Conservation (phyloP, 164 flowering plant species). For the Dillenia turbinata region DNA sequence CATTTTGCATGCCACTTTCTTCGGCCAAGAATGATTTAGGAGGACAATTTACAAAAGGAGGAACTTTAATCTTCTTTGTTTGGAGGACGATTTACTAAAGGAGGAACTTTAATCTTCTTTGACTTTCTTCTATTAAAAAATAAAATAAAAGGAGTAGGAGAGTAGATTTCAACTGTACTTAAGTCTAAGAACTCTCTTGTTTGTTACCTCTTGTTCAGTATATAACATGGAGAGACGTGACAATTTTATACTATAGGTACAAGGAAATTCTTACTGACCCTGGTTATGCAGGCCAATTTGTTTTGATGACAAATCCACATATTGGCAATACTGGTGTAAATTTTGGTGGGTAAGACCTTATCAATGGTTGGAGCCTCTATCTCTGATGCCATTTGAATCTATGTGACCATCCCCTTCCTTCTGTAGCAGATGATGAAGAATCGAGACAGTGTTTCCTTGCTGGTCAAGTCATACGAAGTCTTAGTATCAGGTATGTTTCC, state of each 20-base stretch:
- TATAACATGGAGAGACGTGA: neutral
- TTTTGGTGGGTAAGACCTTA: conserved; percentile 45
- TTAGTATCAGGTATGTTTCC: conserved; percentile 56
- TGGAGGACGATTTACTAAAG: no score
- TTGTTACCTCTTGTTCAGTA: no score
- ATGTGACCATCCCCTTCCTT: neutral
- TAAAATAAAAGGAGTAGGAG: no score
- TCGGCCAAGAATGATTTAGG: no score
- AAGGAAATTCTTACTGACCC: conserved; percentile 92
- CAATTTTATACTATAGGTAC: conserved; percentile 41
- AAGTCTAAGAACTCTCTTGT: no score
- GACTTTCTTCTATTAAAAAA: no score
- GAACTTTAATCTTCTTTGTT: no score
- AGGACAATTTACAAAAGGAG: no score
- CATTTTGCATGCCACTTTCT: no score
- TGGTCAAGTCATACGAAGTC: conserved; percentile 74
- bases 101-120: no score
- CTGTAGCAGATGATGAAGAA: conserved; percentile 72
- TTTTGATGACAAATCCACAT: conserved; percentile 84
- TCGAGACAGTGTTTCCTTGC: conserved; percentile 74
- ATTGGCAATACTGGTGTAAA: conserved; percentile 89
- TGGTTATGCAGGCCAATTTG: conserved; percentile 92
- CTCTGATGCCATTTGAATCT: neutral
- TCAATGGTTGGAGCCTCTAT: neutral
- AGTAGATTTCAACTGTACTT: no score